Evolutionary conservation across 805 yeast species (phyloP).

Genomic region (Cyberlindnera japonica): DNA sequence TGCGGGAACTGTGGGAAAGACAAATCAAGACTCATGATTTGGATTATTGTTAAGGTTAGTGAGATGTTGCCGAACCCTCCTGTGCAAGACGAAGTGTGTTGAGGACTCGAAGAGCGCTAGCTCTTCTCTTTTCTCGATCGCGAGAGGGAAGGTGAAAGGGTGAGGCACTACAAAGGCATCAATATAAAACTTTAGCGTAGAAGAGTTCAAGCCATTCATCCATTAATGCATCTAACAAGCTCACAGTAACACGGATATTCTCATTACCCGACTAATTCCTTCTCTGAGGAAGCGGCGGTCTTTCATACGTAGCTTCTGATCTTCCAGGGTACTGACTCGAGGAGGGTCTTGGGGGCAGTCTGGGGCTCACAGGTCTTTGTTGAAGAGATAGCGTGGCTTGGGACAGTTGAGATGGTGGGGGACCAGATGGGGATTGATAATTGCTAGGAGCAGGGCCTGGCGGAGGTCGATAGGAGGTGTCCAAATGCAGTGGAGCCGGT

Average conservation of each 20-base stretch:
- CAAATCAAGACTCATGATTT: constrained; percentile 7
- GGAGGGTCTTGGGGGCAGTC: constrained; percentile 16
- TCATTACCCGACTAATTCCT: not conserved
- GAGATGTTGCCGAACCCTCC: not conserved
- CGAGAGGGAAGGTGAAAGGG: too few species aligned
- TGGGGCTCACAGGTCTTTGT: constrained; percentile 10
- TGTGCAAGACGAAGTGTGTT: not conserved
- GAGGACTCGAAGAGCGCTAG: not conserved
- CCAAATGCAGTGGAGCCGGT: constrained; percentile 13
- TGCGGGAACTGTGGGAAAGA: constrained; percentile 47
- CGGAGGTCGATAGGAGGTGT: constrained; percentile 7
- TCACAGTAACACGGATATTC: not conserved
- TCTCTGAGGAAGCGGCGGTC: constrained; percentile 14
- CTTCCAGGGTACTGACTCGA: constrained; percentile 13
- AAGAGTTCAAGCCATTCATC: too few species aligned
- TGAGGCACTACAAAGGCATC: too few species aligned
- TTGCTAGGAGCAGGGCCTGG: constrained; percentile 9
- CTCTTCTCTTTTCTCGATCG: not conserved
- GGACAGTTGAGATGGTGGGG: not conserved
- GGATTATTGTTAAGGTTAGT: not conserved
- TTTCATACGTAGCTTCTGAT: constrained; percentile 13
- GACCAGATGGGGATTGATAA: not conserved
- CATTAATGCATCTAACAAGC: too few species aligned
- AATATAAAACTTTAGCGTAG: too few species aligned
- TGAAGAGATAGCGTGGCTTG: constrained; percentile 5